Base-by-base conservation (phyloP, 768 basidiomycete genomes). In the Leccinum longicurvipes region DNA sequence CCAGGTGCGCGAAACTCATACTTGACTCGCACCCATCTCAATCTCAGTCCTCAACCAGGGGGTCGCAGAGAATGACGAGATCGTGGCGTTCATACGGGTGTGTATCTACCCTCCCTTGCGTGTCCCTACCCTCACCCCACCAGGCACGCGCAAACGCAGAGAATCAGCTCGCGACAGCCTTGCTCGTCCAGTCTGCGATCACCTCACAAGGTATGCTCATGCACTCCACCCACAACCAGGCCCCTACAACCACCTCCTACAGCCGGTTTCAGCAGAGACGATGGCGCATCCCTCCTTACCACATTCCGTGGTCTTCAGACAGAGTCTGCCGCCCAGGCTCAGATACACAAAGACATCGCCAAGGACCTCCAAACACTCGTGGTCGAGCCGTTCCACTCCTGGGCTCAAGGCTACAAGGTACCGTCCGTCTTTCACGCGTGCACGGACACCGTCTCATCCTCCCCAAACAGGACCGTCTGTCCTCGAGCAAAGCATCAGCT, bases 41-140 rank as follows among this genome's bases (percentile, higher is more conserved):
- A n/a, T n/a, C n/a, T n/a, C n/a, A n/a, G n/a, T 59, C 55, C 53
- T 56, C 63, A 34, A 15, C 21, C 65, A 94, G 90, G 92, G 94
- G 39, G 77, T 84, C 23, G 78, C 78, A 15, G 94, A 97, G 76
- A 89, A 94, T 73, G 82, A 86, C 55, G 88, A 96, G 70, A 83
- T 95, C 42, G 76, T 88, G 53, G 77, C 82, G 19, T 95, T 96
- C 74, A 87, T 97, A 49, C 78, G 84, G 72, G 93, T 93, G 69
- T 51, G 84, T 65, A 6, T n/a, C n/a, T 19, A 17, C 14, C 32
- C n/a, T 46, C 36, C 36, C 52, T 14, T 17, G 6, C 29, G 34
- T 36, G 36, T 53, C 57, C 50, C 62, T 50, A 51, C 55, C 56
- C 27, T n/a, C 29, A 24, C 27, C 28, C 19, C 9, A 23, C 25